A percentile compares a stretch with the other conserved stretches of the same genome.
These are phyloP conservation scores for Fagus sylvatica DNA, from an alignment of 306 rosid species.

Conservation along the genomic window DNA sequence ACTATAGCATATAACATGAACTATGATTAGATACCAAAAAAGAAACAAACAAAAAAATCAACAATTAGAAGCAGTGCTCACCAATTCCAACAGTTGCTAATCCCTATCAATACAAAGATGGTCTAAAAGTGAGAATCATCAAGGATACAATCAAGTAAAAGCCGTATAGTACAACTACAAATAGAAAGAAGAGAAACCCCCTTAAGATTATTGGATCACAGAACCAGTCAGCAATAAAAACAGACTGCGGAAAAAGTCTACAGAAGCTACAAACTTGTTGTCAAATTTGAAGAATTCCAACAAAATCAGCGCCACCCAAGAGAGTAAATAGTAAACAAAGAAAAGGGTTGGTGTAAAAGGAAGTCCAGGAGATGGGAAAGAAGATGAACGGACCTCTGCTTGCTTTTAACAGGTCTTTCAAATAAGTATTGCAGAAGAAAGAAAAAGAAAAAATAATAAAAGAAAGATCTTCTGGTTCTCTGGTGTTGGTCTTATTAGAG, in stretches of 20 bases:
- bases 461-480: background rate
- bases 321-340: conserved; percentile 17
- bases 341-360: background rate
- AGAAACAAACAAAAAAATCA: background rate
- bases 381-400: conserved; percentile 26
- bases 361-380: background rate
- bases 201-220: conserved; percentile 18
- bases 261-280: conserved; percentile 8
- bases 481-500: background rate
- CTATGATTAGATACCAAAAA: conserved; percentile 3
- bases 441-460: background rate
- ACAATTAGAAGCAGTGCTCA: background rate
- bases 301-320: conserved; percentile 21
- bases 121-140: background rate
- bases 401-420: conserved; percentile 38
- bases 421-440: conserved; percentile 13
- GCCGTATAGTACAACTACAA: conserved; percentile 8
- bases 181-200: conserved; percentile 11
- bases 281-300: conserved; percentile 28
- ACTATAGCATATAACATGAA: conserved; percentile 15
- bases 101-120: background rate
- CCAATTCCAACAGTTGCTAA: conserved; percentile 1
- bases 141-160: conserved; percentile 6
- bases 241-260: conserved; percentile 14
- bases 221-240: conserved; percentile 5